Conservation (phyloP, 2,329 filamentous ascomycete genomes). For the Alternaria triticina region DNA sequence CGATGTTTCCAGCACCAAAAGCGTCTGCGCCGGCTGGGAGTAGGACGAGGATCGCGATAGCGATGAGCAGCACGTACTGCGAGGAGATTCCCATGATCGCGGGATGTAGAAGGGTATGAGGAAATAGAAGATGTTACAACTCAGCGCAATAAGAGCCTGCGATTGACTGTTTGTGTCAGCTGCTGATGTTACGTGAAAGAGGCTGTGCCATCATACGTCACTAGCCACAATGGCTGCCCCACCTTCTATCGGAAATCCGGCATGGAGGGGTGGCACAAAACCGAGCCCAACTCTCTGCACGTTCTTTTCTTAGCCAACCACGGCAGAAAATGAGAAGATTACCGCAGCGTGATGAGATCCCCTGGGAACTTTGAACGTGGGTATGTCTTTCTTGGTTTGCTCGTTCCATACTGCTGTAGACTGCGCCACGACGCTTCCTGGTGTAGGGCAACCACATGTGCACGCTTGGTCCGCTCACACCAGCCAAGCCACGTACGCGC, state of each 20-base stretch:
- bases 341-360: background rate
- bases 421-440: background rate
- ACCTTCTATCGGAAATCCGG: background rate
- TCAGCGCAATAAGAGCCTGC: conserved; percentile 2
- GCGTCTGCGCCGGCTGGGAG: conserved; percentile 46
- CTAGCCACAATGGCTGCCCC: background rate
- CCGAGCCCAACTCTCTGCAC: background rate
- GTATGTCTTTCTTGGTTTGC: background rate
- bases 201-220: too few relatives aligned
- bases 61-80: conserved; percentile 46
- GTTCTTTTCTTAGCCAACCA: background rate
- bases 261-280: background rate
- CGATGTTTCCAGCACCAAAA: conserved; percentile 58
- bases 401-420: background rate
- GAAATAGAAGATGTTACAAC: background rate
- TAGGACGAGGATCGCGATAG: conserved; percentile 45
- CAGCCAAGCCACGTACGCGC: background rate
- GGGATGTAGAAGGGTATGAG: background rate
- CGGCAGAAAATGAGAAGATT: background rate
- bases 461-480: background rate
- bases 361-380: background rate
- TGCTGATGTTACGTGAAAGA: too few relatives aligned
- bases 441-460: background rate
- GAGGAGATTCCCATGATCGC: conserved; percentile 41
- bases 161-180: background rate